A percentile compares a stretch with the other conserved stretches of the same genome.
Evolutionary conservation across 352 stramenopile genomes (phyloP).

Genomic region (Globisporangium alternatum): DNA sequence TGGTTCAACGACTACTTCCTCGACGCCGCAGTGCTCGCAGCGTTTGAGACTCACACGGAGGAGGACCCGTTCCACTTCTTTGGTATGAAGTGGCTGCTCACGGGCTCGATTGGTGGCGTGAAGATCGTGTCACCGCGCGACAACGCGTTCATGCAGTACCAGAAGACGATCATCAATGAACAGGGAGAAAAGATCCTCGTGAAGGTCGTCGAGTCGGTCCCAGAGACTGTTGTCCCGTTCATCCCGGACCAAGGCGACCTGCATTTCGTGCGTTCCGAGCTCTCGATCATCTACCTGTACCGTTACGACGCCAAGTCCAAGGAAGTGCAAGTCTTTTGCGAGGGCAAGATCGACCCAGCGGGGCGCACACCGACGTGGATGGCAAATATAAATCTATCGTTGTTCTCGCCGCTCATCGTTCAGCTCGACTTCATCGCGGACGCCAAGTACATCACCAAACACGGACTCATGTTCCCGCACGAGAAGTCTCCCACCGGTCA

Average conservation of each 20-base stretch:
- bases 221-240: constrained; percentile 38
- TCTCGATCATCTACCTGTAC: constrained; percentile 68
- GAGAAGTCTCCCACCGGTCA: constrained; percentile 7
- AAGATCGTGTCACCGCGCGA: constrained; percentile 61
- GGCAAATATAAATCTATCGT: constrained; percentile 55
- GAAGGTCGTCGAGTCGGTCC: constrained; percentile 60
- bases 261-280: constrained; percentile 47
- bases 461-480: constrained; percentile 66
- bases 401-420: constrained; percentile 55
- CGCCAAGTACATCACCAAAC: constrained; percentile 82
- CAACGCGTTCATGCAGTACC: constrained; percentile 62
- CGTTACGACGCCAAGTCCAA: constrained; percentile 46
- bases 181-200: constrained; percentile 58
- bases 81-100: constrained; percentile 72
- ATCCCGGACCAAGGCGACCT: constrained; percentile 26
- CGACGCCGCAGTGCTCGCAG: constrained; percentile 64
- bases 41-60: constrained; percentile 52
- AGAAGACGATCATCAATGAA: constrained; percentile 37
- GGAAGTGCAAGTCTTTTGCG: constrained; percentile 64
- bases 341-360: constrained; percentile 52
- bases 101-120: constrained; percentile 22
- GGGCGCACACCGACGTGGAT: constrained; percentile 46
- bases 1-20: constrained; percentile 63
- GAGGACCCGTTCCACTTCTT: constrained; percentile 72
- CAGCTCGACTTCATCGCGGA: constrained; percentile 66